Evolutionary conservation across 176 grass and related monocot species (phyloP), one percentile per base, ranked within the genome.

Genomic region (Sorghum bicolor): DNA sequence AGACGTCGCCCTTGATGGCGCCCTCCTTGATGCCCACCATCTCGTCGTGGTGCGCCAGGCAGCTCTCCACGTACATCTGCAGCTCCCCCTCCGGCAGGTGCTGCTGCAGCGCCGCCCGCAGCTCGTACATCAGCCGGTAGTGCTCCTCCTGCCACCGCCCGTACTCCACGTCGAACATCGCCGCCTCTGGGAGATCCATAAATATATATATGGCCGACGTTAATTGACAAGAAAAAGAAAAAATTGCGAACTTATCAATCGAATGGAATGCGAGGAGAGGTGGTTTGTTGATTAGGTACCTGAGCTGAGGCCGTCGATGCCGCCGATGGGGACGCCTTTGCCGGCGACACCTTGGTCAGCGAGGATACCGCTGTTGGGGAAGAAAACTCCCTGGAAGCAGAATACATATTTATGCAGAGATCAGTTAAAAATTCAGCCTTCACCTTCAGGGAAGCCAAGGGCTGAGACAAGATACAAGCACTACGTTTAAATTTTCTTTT

Each of bases 91-190:
- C 93, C 66, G 87, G 84, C 73, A 94, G 79, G 25, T 96, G 93
- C 80, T 95, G 90, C 67, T 99, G 93, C 80, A 99, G 80, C 77
- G 91, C 96, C 29, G 75, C 84, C 75, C 93, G 85, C 34, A 99
- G 93, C 77, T 99, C 91, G 75, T 90, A 92, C 91, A 90, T 96
- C 28, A 94, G 77, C 7, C 89, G 80, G 74, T 92, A 87, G 77
- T 99, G 91, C 89, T 94, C 96, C 74, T 99, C 93, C 66, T 87
- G 87, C 96, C 96, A 99, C 85, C 89, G 84, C 62, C 77, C 77
- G 72, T 96, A 92, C 80, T 94, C 93, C 87, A 94, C 89, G 58
- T 99, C 89, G 71, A 99, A 99, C 89, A 96, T 85, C 58, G 91
- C 83, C 29, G 87, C 93, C 73, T 93, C 93, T 95, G 77, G n/a